These are phyloP conservation scores for Quercus glauca DNA, from an alignment of 306 rosid genomes.

Conservation along the genomic window DNA sequence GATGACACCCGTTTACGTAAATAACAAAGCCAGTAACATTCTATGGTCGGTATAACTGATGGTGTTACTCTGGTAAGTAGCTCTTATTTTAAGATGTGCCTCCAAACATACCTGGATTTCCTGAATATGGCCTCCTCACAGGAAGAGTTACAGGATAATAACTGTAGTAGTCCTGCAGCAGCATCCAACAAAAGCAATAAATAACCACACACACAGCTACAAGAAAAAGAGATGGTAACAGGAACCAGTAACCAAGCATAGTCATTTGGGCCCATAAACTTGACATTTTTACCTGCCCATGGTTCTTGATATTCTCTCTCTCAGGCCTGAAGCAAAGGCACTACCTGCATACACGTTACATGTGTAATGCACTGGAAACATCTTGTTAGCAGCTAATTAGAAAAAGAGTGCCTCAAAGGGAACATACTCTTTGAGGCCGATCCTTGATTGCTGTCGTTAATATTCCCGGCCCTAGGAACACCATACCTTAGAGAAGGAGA, in stretches of 20 bases:
- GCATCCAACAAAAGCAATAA: slow-evolving; percentile 25
- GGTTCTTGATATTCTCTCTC: slow-evolving; percentile 73
- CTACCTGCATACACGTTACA: slow-evolving; percentile 20
- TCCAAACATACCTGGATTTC: slow-evolving; percentile 69
- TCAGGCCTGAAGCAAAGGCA: slow-evolving; percentile 21
- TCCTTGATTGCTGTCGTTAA: slow-evolving; percentile 22
- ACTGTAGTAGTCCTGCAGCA: slow-evolving; percentile 62
- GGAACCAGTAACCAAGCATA: not conserved
- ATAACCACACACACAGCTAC: slow-evolving; percentile 1
- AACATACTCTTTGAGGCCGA: slow-evolving; percentile 41
- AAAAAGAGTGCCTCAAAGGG: slow-evolving; percentile 12
- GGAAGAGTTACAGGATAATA: slow-evolving; percentile 73
- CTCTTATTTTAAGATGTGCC: not conserved
- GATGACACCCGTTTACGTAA: slow-evolving; percentile 4
- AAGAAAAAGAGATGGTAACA: not conserved
- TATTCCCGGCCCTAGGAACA: slow-evolving; percentile 30
- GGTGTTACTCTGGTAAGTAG: slow-evolving; percentile 1
- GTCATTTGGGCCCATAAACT: not conserved
- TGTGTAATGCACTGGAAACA: slow-evolving; percentile 19
- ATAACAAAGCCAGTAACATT: not conserved
- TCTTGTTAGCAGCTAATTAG: slow-evolving; percentile 18
- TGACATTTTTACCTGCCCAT: slow-evolving; percentile 53
- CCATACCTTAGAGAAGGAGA: slow-evolving; percentile 45
- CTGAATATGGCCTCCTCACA: slow-evolving; percentile 71
- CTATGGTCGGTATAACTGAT: not conserved